Base-by-base conservation (phyloP, 164 flowering plant species). In the Piper longum region DNA sequence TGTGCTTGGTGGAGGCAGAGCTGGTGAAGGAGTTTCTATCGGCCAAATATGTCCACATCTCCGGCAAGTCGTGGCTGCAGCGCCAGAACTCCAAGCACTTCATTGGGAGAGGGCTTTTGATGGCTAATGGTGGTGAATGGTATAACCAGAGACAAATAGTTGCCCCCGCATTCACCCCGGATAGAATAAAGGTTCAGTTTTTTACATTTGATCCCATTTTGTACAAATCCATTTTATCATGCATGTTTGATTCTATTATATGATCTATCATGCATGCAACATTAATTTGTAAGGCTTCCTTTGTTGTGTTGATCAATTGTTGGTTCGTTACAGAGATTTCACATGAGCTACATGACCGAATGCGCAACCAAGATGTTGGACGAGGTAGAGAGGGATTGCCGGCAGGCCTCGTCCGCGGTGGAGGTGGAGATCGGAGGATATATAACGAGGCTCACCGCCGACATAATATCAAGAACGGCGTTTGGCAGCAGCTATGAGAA, bases 61-160 rank as follows among this genome's bases (percentile, higher is more conserved):
- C 87, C 0, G 99, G 99, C 0, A 90, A 81, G 66, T 90, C 97
- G 51, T 88, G 97, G 97, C 76, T 71, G 58, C 97, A 93, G 44
- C 85, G 69, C 43, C 85, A 90, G 65, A 91, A 89, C 0, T 65
- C 85, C 0, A 90, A 87, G 71, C 82, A 90, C 73, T 90, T 90
- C 63, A 85, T 88, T 18, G 99, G 99, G 0, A 64, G 78, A 1
- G 99, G 99, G 3, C 48, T 93, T 60, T 69, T 93, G 45, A 90
- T 93, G 96, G 99, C 96, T 5, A 90, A 93, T 65, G 99, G 99
- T 0, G 65, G 81, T 7, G 81, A 85, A 36, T 93, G 99, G 99
- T 70, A 75, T 71, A 95, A 81, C 63, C 99, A 93, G 54, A 82
- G 99, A 3, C 99, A 90, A 64, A 77, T 87, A 43, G 85, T 80